These are phyloP conservation scores for Coniosporium tulheliwenetii DNA, from an alignment of 2,329 filamentous ascomycete species.

Conservation along the genomic window DNA sequence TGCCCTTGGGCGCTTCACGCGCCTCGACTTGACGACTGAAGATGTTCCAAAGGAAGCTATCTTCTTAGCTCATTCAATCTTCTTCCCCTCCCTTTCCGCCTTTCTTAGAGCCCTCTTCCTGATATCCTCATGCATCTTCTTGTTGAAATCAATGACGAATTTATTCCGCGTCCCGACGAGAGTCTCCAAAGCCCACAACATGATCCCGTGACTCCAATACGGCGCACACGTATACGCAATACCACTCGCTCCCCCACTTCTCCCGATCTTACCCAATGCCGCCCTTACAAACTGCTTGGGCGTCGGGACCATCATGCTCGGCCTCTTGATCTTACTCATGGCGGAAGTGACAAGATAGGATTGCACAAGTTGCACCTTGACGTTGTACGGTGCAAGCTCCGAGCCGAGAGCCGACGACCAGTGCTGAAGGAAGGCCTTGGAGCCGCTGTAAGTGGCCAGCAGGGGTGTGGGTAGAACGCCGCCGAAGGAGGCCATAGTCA, in stretches of 20 bases:
- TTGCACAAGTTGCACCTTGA: slow-evolving; percentile 82
- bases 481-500: slow-evolving; percentile 96
- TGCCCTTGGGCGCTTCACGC: too few species aligned
- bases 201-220: slow-evolving; percentile 79
- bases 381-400: slow-evolving; percentile 65
- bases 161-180: slow-evolving; percentile 42
- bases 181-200: slow-evolving; percentile 64
- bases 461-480: slow-evolving; percentile 85
- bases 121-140: slow-evolving; percentile 66
- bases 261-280: slow-evolving; percentile 65
- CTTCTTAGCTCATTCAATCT: slow-evolving; percentile 18
- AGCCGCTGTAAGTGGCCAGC: slow-evolving; percentile 89
- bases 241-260: slow-evolving; percentile 59
- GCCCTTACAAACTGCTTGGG: slow-evolving; percentile 70
- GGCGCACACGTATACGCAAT: slow-evolving; percentile 78
- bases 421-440: slow-evolving; percentile 94
- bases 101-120: slow-evolving; percentile 70
- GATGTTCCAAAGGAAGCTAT: too few species aligned
- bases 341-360: slow-evolving; percentile 88
- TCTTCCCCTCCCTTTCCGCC: slow-evolving; percentile 67
- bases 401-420: slow-evolving; percentile 80
- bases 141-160: slow-evolving; percentile 44
- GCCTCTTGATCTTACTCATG: slow-evolving; percentile 87
- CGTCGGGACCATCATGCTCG: slow-evolving; percentile 63
- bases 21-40: too few species aligned